phyloP scores from a whole-genome alignment of 148 eudicot species.

The Limonium bicolor region DNA sequence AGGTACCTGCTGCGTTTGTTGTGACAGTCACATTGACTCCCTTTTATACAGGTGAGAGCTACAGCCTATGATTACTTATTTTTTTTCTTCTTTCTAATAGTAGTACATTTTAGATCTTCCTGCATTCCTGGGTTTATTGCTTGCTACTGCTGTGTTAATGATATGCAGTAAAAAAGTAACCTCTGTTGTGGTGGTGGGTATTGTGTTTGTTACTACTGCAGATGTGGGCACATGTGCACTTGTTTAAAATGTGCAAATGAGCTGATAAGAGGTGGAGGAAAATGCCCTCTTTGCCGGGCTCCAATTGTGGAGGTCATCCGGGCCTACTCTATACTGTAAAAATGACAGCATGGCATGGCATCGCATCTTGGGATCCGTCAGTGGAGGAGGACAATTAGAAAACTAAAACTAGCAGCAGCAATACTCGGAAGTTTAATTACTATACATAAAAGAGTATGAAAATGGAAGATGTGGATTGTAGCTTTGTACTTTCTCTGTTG shows the following conservation, averaged over 20 bases:
- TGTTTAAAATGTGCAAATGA: slow-evolving; percentile 7
- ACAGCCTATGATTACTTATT: no score
- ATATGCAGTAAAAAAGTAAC: neutral
- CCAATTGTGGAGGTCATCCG: slow-evolving; percentile 5
- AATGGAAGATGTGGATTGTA: no score
- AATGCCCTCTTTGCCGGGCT: slow-evolving; percentile 4
- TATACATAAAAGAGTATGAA: no score
- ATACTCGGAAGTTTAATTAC: no score
- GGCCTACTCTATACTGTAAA: slow-evolving; percentile 6
- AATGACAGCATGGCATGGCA: slow-evolving; percentile 5
- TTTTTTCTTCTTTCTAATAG: no score
- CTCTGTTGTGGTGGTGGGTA: neutral
- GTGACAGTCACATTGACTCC: slow-evolving; percentile 87
- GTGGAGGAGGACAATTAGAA: no score
- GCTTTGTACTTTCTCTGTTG: no score
- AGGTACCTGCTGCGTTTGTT: slow-evolving; percentile 95
- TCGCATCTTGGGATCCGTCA: no score
- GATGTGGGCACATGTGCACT: slow-evolving; percentile 5
- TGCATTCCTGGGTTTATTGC: neutral
- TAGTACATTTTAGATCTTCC: neutral
- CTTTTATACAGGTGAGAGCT: slow-evolving; percentile 88
- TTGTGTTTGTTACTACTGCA: neutral
- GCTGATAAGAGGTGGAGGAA: slow-evolving; percentile 1
- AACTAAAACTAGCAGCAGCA: no score
- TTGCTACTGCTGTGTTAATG: neutral